Evolutionary conservation across 1,284 basidiomycete species (phyloP), one percentile per base, ranked within the genome.

Genomic region (Cutaneotrichosporon mucoides): DNA sequence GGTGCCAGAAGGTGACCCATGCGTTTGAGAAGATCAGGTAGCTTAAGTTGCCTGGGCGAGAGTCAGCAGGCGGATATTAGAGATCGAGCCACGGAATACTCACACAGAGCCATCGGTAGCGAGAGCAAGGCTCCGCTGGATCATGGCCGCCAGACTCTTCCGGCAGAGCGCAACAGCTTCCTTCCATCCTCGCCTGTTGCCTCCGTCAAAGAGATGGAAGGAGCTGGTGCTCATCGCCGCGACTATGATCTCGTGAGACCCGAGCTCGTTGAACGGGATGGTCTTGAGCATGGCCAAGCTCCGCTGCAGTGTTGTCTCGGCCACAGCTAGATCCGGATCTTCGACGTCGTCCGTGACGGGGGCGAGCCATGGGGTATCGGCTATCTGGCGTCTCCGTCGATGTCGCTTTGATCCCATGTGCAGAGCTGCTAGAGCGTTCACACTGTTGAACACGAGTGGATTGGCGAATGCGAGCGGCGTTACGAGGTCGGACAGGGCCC

Each of bases 1-100:
- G 88, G 87, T 73, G 88, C 88, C 74, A 90, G 82, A 66, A 90
- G 59, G 8, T 60, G 58, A 0, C 58, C 54, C n/a, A 60, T 41
- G 1, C 40, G 40, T 13, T 13, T 4, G 5, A 41, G 40, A 10
- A 41, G n/a, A 1, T 10, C 4, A 3, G 40, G 4, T 13, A 41
- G 11, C n/a, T n/a, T n/a, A n/a, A n/a, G n/a, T n/a, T n/a, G n/a
- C n/a, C n/a, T n/a, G n/a, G n/a, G n/a, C n/a, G n/a, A n/a, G n/a
- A n/a, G n/a, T n/a, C n/a, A n/a, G n/a, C n/a, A n/a, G n/a, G n/a
- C n/a, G n/a, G n/a, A n/a, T n/a, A n/a, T n/a, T n/a, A n/a, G n/a
- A n/a, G n/a, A n/a, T n/a, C n/a, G n/a, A n/a, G n/a, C n/a, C n/a
- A n/a, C n/a, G n/a, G n/a, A n/a, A n/a, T n/a, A n/a, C 49, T 33